phyloP scores from a whole-genome alignment of 345 rosid species.

The Arabis alpina region DNA sequence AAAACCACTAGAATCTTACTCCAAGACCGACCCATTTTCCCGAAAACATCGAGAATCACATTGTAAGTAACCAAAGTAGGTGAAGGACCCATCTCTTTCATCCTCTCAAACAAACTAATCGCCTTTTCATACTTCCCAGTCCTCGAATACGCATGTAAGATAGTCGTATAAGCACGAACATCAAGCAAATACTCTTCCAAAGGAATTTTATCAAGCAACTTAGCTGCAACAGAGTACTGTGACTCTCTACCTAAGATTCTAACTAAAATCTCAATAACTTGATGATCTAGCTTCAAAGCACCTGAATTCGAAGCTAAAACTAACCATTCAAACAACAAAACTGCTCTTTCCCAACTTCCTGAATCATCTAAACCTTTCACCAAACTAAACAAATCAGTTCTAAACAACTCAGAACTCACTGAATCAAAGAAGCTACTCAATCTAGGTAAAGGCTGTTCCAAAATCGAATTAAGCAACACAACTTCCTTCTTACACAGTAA shows the following conservation, averaged over 20 bases:
- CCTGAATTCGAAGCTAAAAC: constrained; percentile 42
- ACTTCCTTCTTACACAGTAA: constrained; percentile 60
- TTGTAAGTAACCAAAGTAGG: constrained; percentile 91
- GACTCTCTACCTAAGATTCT: constrained; percentile 83
- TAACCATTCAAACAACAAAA: constrained; percentile 72
- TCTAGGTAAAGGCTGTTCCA: constrained; percentile 55
- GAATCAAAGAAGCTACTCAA: constrained; percentile 62
- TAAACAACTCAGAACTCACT: constrained; percentile 54
- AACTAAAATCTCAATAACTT: constrained; percentile 61
- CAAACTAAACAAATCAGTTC: constrained; percentile 63
- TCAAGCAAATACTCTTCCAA: constrained; percentile 61
- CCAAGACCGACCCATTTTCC: constrained; percentile 92
- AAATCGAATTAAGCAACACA: constrained; percentile 51
- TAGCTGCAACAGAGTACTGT: constrained; percentile 66
- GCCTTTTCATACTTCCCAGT: constrained; percentile 66
- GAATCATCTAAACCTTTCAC: constrained; percentile 68
- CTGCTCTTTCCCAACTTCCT: constrained; percentile 74
- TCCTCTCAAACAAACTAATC: constrained; percentile 60
- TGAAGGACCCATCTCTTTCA: constrained; percentile 67
- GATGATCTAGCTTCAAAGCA: constrained; percentile 53
- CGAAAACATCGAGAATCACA: constrained; percentile 87
- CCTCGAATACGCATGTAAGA: constrained; percentile 68
- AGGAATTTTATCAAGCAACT: constrained; percentile 69
- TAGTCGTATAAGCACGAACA: constrained; percentile 79
- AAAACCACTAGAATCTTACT: constrained; percentile 58